phyloP scores from a whole-genome alignment of 2,329 filamentous ascomycete genomes.

The Arthrinium phaeospermum region DNA sequence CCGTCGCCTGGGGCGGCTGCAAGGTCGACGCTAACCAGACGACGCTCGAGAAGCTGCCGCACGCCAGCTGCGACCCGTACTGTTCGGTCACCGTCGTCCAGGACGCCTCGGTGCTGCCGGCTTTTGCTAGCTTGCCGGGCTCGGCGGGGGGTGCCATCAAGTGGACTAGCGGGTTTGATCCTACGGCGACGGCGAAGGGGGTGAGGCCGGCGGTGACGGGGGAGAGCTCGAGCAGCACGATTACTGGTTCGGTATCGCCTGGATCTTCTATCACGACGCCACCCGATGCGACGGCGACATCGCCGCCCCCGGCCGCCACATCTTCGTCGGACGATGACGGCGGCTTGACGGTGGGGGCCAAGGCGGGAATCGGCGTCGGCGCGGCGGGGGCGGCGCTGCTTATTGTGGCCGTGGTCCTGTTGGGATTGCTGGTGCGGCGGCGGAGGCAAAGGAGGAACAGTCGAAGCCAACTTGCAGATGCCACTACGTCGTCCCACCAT shows the following conservation, averaged over 20 bases:
- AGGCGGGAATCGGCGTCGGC: slow-evolving; percentile 24
- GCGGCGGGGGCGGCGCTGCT: slow-evolving; percentile 19
- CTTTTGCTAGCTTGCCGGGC: slow-evolving; percentile 22
- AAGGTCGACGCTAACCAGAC: slow-evolving; percentile 18
- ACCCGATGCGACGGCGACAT: background rate
- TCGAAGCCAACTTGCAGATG: background rate
- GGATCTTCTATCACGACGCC: background rate
- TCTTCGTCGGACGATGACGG: background rate
- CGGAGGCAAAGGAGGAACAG: background rate
- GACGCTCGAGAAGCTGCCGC: slow-evolving; percentile 19
- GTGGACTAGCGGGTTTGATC: slow-evolving; percentile 22
- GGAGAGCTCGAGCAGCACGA: background rate
- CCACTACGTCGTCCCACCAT: background rate
- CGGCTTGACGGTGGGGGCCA: slow-evolving; percentile 21
- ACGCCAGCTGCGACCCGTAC: slow-evolving; percentile 23
- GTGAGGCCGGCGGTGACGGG: background rate
- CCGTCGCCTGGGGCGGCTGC: slow-evolving; percentile 22
- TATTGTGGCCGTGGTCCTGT: slow-evolving; percentile 2
- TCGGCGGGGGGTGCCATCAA: slow-evolving; percentile 17
- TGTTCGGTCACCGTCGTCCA: background rate
- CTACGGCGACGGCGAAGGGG: slow-evolving; percentile 13
- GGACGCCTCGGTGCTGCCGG: slow-evolving; percentile 8
- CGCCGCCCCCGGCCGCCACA: background rate
- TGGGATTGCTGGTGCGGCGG: slow-evolving; percentile 16
- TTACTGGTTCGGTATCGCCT: background rate